These are phyloP conservation scores for Cercospora canescens DNA, from an alignment of 2,329 filamentous ascomycete species.

Conservation along the genomic window DNA sequence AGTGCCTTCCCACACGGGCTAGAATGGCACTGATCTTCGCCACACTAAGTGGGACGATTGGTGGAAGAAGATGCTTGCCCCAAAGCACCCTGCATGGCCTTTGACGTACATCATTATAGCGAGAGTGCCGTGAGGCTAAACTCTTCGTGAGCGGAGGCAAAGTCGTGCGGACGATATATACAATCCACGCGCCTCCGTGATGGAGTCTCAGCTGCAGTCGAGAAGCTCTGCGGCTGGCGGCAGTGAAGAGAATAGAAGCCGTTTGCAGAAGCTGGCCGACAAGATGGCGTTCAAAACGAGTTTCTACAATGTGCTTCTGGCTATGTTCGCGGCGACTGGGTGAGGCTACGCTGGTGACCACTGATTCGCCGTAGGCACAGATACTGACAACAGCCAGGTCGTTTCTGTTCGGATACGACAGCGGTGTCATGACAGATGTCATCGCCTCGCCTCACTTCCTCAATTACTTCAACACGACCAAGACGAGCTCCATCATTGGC, in stretches of 20 bases:
- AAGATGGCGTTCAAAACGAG: slow-evolving; percentile 21
- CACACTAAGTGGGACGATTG: slow-evolving; percentile 8
- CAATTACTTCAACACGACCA: slow-evolving; percentile 55
- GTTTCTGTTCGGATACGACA: slow-evolving; percentile 50
- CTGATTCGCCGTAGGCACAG: not conserved
- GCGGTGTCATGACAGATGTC: slow-evolving; percentile 50
- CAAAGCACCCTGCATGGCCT: slow-evolving; percentile 7
- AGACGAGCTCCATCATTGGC: slow-evolving; percentile 55
- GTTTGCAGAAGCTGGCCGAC: not conserved
- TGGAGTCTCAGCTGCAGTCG: not conserved
- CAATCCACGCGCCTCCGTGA: not conserved
- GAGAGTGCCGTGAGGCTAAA: slow-evolving; percentile 13
- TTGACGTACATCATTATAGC: slow-evolving; percentile 7
- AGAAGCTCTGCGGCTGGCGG: not conserved
- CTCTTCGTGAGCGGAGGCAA: not conserved
- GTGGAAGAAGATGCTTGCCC: slow-evolving; percentile 14
- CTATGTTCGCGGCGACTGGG: slow-evolving; percentile 33
- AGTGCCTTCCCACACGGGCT: slow-evolving; percentile 15
- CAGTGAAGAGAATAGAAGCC: not conserved
- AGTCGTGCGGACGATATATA: not conserved
- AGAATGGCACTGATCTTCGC: slow-evolving; percentile 3
- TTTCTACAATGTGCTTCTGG: slow-evolving; percentile 32
- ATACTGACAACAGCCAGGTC: slow-evolving; percentile 24
- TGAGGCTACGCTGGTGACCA: slow-evolving; percentile 2
- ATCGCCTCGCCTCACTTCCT: slow-evolving; percentile 60